These are phyloP conservation scores for Aegilops speltoides DNA, from an alignment of 176 grass and related monocot genomes.

Conservation along the genomic window DNA sequence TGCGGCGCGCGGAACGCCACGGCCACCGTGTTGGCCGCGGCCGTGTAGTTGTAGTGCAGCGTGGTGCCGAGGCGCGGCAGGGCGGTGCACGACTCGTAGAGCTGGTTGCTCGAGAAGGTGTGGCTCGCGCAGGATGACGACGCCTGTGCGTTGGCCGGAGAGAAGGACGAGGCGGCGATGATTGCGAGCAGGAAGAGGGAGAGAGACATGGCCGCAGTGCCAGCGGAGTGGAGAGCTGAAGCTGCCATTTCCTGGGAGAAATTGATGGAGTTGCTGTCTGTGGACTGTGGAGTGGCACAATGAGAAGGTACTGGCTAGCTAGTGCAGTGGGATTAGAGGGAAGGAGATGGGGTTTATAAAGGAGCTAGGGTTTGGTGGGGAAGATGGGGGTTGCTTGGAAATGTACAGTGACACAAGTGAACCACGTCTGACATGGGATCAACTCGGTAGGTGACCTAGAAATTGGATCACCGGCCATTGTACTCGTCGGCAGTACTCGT, in stretches of 20 bases:
- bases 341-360: background rate
- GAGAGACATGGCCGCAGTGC: background rate
- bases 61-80: conserved; percentile 70
- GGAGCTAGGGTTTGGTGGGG: conserved; percentile 5
- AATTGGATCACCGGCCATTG: conserved; percentile 10
- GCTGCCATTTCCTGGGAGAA: conserved; percentile 22
- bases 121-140: conserved; percentile 45
- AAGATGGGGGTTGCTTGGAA: conserved; percentile 33
- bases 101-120: conserved; percentile 63
- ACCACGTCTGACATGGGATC: background rate
- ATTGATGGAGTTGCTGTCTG: background rate
- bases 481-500: background rate
- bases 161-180: background rate
- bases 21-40: conserved; percentile 24
- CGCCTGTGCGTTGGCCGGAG: background rate
- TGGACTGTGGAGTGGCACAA: background rate
- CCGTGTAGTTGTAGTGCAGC: conserved; percentile 77
- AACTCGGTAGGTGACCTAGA: background rate
- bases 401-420: background rate
- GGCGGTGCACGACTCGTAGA: conserved; percentile 59
- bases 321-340: background rate
- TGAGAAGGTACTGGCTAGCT: background rate
- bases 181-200: background rate
- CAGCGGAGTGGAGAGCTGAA: conserved; percentile 11
- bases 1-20: conserved; percentile 81